These are phyloP conservation scores for Chytriomyces sp. DNA, from an alignment of 192 early-diverging fungal genomes.

Conservation along the genomic window DNA sequence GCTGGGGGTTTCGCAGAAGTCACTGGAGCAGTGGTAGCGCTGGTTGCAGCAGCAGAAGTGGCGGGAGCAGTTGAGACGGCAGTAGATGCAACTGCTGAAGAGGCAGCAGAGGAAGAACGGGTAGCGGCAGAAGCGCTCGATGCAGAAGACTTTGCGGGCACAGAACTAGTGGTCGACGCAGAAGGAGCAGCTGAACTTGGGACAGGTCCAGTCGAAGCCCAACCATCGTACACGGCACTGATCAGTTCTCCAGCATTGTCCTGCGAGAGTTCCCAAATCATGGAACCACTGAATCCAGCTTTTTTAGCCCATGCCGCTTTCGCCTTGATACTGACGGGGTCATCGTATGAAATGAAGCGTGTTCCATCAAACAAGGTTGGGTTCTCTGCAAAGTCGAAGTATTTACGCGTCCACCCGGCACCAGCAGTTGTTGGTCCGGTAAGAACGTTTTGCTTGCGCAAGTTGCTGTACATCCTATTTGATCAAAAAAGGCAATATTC, in stretches of 20 bases:
- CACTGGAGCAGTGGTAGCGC: not conserved
- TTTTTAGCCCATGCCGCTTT: slow-evolving; percentile 65
- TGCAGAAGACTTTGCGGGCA: not conserved
- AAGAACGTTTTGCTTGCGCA: slow-evolving; percentile 62
- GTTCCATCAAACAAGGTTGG: slow-evolving; percentile 64
- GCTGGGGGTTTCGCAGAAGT: not conserved
- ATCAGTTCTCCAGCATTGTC: slow-evolving; percentile 9
- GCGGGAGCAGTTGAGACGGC: not conserved
- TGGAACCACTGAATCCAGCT: slow-evolving; percentile 46
- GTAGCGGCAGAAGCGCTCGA: not conserved
- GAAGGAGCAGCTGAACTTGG: too few relatives aligned
- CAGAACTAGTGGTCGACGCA: too few relatives aligned
- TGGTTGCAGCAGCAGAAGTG: not conserved
- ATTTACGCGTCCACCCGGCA: slow-evolving; percentile 61
- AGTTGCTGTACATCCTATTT: slow-evolving; percentile 53
- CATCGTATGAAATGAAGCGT: slow-evolving; percentile 77
- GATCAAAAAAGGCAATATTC: not conserved
- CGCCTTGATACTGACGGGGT: slow-evolving; percentile 63
- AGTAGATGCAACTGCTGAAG: not conserved
- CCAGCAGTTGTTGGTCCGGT: slow-evolving; percentile 45
- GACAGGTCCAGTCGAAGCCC: not conserved
- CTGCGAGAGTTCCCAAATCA: slow-evolving; percentile 29
- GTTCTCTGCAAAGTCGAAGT: slow-evolving; percentile 58
- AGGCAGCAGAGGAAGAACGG: not conserved
- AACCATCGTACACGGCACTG: not conserved